Conservation (phyloP, 2,329 filamentous ascomycete genomes). For the Penicillium sp. region DNA sequence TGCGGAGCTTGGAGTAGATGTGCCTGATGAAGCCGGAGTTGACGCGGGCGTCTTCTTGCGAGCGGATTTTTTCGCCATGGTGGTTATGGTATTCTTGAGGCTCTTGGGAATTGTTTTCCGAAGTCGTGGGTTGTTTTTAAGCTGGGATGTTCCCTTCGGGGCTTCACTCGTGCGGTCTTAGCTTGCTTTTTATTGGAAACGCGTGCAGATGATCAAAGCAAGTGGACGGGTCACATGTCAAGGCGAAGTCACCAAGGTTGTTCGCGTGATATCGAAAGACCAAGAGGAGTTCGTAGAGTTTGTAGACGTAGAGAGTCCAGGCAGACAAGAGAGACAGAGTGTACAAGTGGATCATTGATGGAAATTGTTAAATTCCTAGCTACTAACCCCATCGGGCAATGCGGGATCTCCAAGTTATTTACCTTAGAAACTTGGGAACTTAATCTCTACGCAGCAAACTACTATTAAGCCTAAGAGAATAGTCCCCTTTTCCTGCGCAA, state of each 20-base stretch:
- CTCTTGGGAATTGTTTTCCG: neutral
- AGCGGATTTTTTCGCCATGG: constrained; percentile 38
- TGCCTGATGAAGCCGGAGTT: constrained; percentile 26
- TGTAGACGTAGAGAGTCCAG: neutral
- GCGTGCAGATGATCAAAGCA: constrained; percentile 11
- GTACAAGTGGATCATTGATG: neutral
- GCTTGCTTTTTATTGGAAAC: constrained; percentile 2
- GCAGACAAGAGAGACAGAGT: neutral
- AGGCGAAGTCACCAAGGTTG: constrained; percentile 9
- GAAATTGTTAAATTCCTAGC: neutral
- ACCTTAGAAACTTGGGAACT: neutral
- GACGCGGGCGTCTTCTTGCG: constrained; percentile 31
- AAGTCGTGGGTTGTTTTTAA: neutral
- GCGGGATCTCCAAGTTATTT: constrained; percentile 13
- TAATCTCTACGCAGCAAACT: neutral
- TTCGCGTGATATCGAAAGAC: constrained; percentile 8
- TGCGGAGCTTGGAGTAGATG: constrained; percentile 35
- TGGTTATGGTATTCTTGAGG: neutral
- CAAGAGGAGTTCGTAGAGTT: neutral
- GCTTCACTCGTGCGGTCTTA: neutral
- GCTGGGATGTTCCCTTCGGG: neutral
- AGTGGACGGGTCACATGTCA: constrained; percentile 21
- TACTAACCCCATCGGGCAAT: constrained; percentile 23
- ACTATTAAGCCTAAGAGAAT: neutral
- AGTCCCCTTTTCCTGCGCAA: neutral